phyloP scores from a whole-genome alignment of 805 yeast genomes.

The Millerago galiae region DNA sequence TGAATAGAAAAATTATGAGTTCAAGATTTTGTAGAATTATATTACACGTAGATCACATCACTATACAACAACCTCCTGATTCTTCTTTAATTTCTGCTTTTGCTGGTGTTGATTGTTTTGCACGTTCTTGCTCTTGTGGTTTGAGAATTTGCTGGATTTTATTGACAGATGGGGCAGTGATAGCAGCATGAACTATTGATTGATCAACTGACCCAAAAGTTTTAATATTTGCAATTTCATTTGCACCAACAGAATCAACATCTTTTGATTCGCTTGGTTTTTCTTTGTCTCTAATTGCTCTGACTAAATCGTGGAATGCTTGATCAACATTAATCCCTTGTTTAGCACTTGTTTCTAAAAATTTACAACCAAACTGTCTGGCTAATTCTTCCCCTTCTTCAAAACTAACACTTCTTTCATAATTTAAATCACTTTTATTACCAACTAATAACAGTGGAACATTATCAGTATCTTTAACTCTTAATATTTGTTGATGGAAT shows the following conservation, averaged over 20 bases:
- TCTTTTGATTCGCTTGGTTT: slow-evolving; percentile 1
- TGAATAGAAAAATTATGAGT: slow-evolving; percentile 9
- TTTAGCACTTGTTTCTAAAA: slow-evolving; percentile 91
- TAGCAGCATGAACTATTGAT: background rate
- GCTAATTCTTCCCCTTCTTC: slow-evolving; percentile 64
- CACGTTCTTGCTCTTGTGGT: no score
- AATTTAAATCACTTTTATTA: slow-evolving; percentile 69
- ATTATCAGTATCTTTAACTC: slow-evolving; percentile 70
- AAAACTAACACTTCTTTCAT: slow-evolving; percentile 64
- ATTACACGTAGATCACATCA: background rate
- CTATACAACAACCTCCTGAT: slow-evolving; percentile 32
- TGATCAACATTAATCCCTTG: slow-evolving; percentile 85
- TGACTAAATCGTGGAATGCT: slow-evolving; percentile 65
- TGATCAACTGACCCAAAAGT: no score
- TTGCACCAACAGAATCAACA: background rate
- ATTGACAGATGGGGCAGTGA: no score
- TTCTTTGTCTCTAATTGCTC: slow-evolving; percentile 38
- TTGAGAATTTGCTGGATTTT: no score
- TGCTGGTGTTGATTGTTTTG: background rate
- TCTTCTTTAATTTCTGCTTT: slow-evolving; percentile 7
- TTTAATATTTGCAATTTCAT: background rate
- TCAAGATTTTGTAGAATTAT: background rate
- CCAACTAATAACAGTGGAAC: slow-evolving; percentile 82
- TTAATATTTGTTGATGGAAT: slow-evolving; percentile 71
- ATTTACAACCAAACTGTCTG: slow-evolving; percentile 58